Base-by-base conservation (phyloP, 441 rosid species). In the Eutrema salsugineum region DNA sequence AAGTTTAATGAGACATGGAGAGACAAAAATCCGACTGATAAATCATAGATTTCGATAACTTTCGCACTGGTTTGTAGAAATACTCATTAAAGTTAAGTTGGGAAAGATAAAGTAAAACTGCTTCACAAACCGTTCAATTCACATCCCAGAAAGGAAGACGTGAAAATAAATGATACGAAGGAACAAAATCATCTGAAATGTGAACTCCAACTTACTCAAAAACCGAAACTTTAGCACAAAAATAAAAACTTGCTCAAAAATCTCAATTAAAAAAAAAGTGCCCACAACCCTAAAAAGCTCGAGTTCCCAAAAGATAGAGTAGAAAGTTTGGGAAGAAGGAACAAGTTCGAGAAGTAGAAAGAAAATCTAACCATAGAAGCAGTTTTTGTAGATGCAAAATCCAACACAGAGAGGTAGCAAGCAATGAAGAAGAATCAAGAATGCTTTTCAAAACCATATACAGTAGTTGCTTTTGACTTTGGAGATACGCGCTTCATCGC, bases 291-390 rank as follows among this genome's bases (percentile, higher is more conserved):
- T 1, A 14, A 17, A 42, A 38, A 11, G 19, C 9, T 20, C 46
- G 19, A 53, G 12, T 43, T 62, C 38, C 2, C 4, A 2, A n/a
- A 42, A 12, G n/a, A 28, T 0, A 32, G 28, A 32, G 50, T 6
- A 49, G 11, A n/a, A 17, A 50, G 5, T 7, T 62, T 5, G 12
- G 10, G 16, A 50, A 40, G 8, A 2, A 1, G 16, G 7, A 44
- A 30, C 1, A 42, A 17, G 10, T 8, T 19, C 11, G 50, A 72
- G 6, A n/a, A 27, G 17, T n/a, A n/a, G 19, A 15, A 24, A 0
- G 15, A 49, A 30, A 54, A 54, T 16, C 76, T 63, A 62, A 76
- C 79, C 79, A 76, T 70, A 4, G 62, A 14, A 38, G 33, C 36
- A 55, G 16, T 20, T 53, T 58, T 35, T 35, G 19, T 3, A 14